Base-by-base conservation (phyloP, 306 rosid genomes). In the Delonix regia region DNA sequence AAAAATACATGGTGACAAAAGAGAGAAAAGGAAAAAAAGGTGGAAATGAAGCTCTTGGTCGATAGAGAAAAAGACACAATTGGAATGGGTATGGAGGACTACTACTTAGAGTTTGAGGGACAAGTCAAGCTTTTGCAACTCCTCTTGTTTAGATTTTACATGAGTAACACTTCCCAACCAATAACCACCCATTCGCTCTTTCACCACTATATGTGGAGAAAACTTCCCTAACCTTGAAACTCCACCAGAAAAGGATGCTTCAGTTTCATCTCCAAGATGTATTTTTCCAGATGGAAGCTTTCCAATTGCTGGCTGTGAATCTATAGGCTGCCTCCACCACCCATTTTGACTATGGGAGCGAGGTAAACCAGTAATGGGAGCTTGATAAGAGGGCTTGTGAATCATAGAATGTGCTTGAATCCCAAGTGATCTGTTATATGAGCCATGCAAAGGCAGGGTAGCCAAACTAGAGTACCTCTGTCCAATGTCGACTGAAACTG, bases 371-470 rank as follows among this genome's bases (percentile, higher is more conserved):
- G 48, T 57, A 70, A 67, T 7, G 14, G 93, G 76, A 42, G 82
- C 76, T 75, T 84, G 75, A 64, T 53, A 79, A 85, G 86, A 80
- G 72, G 95, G 91, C 85, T 94, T 94, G 34, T 87, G 90, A 74
- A 94, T 86, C 91, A 86, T 87, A 22, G 97, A 89, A 81, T 92
- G 97, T 49, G 85, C 88, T 47, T 90, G 93, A 83, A 94, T 88
- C 59, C 98, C 99, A 69, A 91, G 98, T 73, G 99, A 82, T 87
- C 90, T 83, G 74, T 83, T 86, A 76, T 79, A 85, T 0, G 93
- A 90, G 67, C 96, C 98, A 89, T 90, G 97, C 90, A 94, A 69
- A 61, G 97, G 98, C 7, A 94, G 88, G 79, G 98, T 88, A 83
- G 97, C 92, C 90, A 94, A 78, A 80, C 88, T 90, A 6, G 95